Base-by-base conservation (phyloP, 169 alveolate species). In the Cryptosporidium andersoni region DNA sequence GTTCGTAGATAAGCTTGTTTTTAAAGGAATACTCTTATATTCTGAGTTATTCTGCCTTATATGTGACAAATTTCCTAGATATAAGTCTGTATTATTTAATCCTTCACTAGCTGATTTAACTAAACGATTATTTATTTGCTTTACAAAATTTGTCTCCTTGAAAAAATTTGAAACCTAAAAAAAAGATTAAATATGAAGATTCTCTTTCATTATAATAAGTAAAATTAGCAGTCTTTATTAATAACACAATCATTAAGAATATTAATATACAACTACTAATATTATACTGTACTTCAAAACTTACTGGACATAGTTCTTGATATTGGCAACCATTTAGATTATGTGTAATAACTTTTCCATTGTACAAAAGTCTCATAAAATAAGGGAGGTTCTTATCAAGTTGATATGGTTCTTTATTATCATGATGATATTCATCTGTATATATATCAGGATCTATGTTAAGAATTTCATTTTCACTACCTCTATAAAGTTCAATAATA, bases 241-340 rank as follows among this genome's bases (percentile, higher is more conserved):
- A 16, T 5, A 1, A 16, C 3, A 16, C 11, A 60, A 60, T 60
- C 4, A 16, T 36, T 25, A 25, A 25, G 25, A 25, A 25, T 25
- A 25, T 25, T 25, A 25, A 25, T 25, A 25, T 25, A 25, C 25
- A 25, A 25, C 25, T 25, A 25, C 25, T 25, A 25, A 25, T 25
- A 25, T 25, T 25, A 25, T 25, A 25, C 36, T 11, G 9, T n/a
- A 55, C 34, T 40, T 7, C 34, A 14, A 56, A 74, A 74, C 85
- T 74, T 74, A 74, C 85, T 37, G 55, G 85, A 62, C 85, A 74
- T 25, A 74, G 11, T 74, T 74, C 85, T 11, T 58, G 11, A 8
- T 40, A 12, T 8, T 7, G 8, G 39, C 85, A 74, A 6, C 43
- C 62, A 1, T 60, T 12, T 7, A 74, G 36, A 58, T 55, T 74